Percentiles rank a stretch among this genome's conserved stretches.
Evolutionary conservation across 1,284 basidiomycete genomes (phyloP).

Genomic region (Psilocybe mexicana): DNA sequence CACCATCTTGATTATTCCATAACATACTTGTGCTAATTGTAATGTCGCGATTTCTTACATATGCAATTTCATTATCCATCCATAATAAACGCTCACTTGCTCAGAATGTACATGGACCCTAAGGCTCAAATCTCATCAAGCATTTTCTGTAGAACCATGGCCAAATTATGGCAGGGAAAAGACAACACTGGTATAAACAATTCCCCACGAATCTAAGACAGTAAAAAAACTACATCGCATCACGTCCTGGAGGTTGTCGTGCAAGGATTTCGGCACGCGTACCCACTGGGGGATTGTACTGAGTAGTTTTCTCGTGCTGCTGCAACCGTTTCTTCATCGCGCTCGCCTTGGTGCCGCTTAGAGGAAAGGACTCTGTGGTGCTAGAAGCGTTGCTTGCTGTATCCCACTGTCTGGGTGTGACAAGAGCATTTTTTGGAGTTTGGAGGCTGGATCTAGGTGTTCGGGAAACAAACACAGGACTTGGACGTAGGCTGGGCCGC

Average conservation of each 20-base stretch:
- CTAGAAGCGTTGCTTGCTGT: constrained; percentile 29
- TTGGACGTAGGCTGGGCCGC: background rate
- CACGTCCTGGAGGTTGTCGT: background rate
- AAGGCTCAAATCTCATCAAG: too few species aligned
- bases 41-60: background rate
- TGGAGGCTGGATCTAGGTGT: background rate
- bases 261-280: constrained; percentile 34
- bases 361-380: constrained; percentile 34
- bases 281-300: constrained; percentile 38
- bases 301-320: constrained; percentile 34
- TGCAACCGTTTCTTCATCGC: constrained; percentile 32
- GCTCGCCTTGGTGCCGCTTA: constrained; percentile 38
- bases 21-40: constrained; percentile 4
- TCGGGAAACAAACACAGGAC: background rate
- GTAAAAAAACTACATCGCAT: background rate
- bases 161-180: too few species aligned
- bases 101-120: too few species aligned
- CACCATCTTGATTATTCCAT: constrained; percentile 1
- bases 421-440: constrained; percentile 3
- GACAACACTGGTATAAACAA: too few species aligned
- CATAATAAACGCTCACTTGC: too few species aligned
- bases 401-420: constrained; percentile 12
- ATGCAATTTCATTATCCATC: background rate
- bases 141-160: too few species aligned
- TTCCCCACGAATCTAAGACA: background rate